These are phyloP conservation scores for Chiua virens DNA, from an alignment of 768 basidiomycete species.

Conservation along the genomic window DNA sequence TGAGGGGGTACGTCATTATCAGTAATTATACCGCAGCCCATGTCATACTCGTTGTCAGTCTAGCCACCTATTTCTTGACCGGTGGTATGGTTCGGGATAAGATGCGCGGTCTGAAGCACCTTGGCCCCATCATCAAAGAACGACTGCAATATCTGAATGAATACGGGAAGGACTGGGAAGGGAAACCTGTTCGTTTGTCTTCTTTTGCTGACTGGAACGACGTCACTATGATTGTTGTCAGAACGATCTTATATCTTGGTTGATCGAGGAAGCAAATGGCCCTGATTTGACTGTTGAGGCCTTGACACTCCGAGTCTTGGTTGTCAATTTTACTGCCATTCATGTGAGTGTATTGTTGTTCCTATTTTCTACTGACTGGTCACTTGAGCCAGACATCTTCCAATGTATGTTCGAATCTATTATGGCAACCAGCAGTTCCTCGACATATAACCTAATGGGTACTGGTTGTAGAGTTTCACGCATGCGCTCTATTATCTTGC, in stretches of 20 bases:
- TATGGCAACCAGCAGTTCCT: neutral
- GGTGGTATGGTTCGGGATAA: neutral
- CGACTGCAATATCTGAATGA: constrained; percentile 21
- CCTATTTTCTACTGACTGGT: neutral
- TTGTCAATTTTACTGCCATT: constrained; percentile 19
- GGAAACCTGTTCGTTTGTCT: constrained; percentile 18
- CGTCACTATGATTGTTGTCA: neutral
- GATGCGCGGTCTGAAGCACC: constrained; percentile 6
- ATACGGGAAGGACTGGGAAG: constrained; percentile 25
- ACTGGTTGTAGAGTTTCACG: constrained; percentile 25
- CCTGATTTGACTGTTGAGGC: constrained; percentile 14
- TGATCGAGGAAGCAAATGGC: constrained; percentile 28
- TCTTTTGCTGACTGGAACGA: neutral
- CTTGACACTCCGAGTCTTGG: constrained; percentile 21
- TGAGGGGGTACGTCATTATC: too few species aligned
- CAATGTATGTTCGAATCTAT: constrained; percentile 4
- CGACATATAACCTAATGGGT: neutral
- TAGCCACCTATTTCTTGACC: constrained; percentile 13
- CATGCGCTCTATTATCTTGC: constrained; percentile 38
- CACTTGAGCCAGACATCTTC: constrained; percentile 17
- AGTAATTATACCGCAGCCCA: too few species aligned
- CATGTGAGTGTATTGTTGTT: constrained; percentile 14
- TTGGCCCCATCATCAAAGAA: constrained; percentile 33
- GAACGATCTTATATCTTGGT: constrained; percentile 37
- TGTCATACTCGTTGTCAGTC: neutral